Percentiles rank a stretch among this genome's conserved stretches.
Evolutionary conservation across 2,329 filamentous ascomycete species (phyloP).

Genomic region (Calonectria honghensis): DNA sequence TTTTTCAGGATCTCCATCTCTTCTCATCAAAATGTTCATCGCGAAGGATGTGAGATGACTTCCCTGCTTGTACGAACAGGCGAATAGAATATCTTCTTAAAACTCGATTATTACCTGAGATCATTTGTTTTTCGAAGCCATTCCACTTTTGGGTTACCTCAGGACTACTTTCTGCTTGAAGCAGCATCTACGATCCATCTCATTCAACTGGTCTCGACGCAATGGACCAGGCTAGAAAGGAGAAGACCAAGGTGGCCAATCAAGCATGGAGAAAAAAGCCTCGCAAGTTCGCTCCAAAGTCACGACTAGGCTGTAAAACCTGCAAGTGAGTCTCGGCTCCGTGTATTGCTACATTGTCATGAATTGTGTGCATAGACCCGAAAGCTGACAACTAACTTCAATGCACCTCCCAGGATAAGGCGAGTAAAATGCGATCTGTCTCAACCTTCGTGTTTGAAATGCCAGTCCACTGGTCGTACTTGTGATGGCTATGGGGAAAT

Average conservation of each 20-base stretch:
- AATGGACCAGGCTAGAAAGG: slow-evolving; percentile 35
- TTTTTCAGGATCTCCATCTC: slow-evolving; percentile 1
- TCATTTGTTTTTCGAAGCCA: neutral
- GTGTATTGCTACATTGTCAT: slow-evolving; percentile 7
- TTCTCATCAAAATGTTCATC: neutral
- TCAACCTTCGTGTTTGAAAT: slow-evolving; percentile 60
- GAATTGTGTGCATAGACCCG: slow-evolving; percentile 33
- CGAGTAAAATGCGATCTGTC: slow-evolving; percentile 62
- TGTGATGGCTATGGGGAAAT: slow-evolving; percentile 60
- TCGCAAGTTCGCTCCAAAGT: slow-evolving; percentile 62
- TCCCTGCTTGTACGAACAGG: slow-evolving; percentile 19
- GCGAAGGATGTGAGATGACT: neutral
- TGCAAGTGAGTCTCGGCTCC: slow-evolving; percentile 61
- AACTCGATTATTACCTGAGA: neutral
- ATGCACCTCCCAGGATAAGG: slow-evolving; percentile 56
- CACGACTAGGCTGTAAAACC: slow-evolving; percentile 62
- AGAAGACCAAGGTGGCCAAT: slow-evolving; percentile 49
- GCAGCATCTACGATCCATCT: neutral
- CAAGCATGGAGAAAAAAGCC: slow-evolving; percentile 62
- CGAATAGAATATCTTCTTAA: slow-evolving; percentile 9
- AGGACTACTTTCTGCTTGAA: neutral
- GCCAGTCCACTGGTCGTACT: slow-evolving; percentile 60
- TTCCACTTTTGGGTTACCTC: neutral
- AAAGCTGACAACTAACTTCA: slow-evolving; percentile 41
- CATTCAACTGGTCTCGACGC: neutral